Evolutionary conservation across 2,329 filamentous ascomycete genomes (phyloP), one percentile per base, ranked within the genome.

Genomic region (Trichophyton benhamiae): DNA sequence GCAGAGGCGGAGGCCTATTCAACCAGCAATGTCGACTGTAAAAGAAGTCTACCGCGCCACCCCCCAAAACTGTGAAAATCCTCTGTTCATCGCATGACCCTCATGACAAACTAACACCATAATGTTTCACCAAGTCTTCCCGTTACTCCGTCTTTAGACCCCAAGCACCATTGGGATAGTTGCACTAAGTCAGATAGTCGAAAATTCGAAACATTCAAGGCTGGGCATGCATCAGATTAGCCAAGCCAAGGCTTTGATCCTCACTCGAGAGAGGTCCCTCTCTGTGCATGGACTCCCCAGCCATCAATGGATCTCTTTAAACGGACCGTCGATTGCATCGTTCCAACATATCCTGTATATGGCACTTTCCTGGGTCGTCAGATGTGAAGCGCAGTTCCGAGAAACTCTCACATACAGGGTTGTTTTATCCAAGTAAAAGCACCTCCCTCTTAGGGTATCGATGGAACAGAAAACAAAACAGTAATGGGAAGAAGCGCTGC

Each of bases 191-290:
- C 48, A 62, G 60, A 25, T 17, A 60, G 49, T 49, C 59, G 65
- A 61, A 55, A 25, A 57, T 17, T 27, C 57, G 61, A 48, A 36
- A 67, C 64, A 65, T 8, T 30, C 33, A 1, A 27, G 6, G 22
- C n/a, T 15, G 22, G 69, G 69, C 70, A 68, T 69, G 62, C 66
- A 66, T 66, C 72, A 71, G 70, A 67, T 78, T 82, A 78, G 89
- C 92, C 88, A 91, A 92, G 89, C 82, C 89, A 79, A 90, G 85
- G 80, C 89, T 91, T 90, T 95, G 89, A 95, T 86, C 79, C 88
- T 88, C 90, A 91, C 88, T 83, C 86, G 73, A 84, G 88, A 90
- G 89, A 90, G 88, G 88, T 90, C 89, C 89, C 81, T 65, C 57
- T 63, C 66, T 65, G 55, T 58, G 38, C 55, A 58, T 58, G 22